Percentiles rank a stretch among this genome's conserved stretches.
These are phyloP conservation scores for Nicotiana knightiana DNA, from an alignment of 257 asterid species.

Conservation along the genomic window DNA sequence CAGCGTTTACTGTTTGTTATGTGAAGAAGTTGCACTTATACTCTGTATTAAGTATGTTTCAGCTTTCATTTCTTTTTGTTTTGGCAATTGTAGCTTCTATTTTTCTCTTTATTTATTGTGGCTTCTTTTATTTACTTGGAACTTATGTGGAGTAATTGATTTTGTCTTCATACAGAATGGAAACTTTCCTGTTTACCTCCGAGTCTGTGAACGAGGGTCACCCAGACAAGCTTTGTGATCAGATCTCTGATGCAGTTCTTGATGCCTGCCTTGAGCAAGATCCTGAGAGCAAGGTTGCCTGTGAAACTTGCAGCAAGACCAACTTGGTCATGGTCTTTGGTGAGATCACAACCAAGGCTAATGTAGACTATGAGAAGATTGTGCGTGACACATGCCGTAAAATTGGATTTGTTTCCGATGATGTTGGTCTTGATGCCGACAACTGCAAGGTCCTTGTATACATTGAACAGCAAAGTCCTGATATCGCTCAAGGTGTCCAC, in stretches of 20 bases:
- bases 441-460: slow-evolving; percentile 57
- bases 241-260: slow-evolving; percentile 56
- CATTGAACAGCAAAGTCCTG: slow-evolving; percentile 61
- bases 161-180: slow-evolving; percentile 30
- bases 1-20: neutral
- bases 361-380: slow-evolving; percentile 50
- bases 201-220: slow-evolving; percentile 67
- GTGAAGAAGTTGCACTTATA: neutral
- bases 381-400: slow-evolving; percentile 58
- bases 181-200: slow-evolving; percentile 55
- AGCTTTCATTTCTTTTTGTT: neutral
- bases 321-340: slow-evolving; percentile 61
- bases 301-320: slow-evolving; percentile 62
- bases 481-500: slow-evolving; percentile 59
- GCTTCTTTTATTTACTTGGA: neutral
- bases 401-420: slow-evolving; percentile 49
- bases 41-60: neutral
- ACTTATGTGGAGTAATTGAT: neutral
- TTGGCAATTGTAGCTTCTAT: neutral
- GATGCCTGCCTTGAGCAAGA: slow-evolving; percentile 63
- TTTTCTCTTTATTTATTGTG: neutral
- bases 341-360: slow-evolving; percentile 57
- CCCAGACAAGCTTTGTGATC: slow-evolving; percentile 70
- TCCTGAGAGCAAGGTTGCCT: slow-evolving; percentile 62
- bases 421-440: slow-evolving; percentile 56